Conservation (phyloP, 495 filamentous ascomycete genomes). For the Aspergillus bridgeri region DNA sequence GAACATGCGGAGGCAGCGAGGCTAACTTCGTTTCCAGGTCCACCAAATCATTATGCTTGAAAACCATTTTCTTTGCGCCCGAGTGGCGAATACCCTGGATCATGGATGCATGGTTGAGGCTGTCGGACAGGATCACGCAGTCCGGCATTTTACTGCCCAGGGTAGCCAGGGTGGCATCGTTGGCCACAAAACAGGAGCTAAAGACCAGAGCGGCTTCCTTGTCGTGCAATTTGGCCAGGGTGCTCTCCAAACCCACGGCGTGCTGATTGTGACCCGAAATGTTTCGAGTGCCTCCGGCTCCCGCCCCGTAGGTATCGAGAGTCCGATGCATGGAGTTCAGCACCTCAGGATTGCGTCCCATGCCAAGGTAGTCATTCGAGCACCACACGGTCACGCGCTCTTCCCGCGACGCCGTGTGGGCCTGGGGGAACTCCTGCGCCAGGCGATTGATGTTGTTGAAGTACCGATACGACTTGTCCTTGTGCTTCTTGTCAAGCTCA, state of each 20-base stretch:
- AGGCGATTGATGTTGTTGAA: slow-evolving; percentile 99
- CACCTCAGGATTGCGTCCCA: slow-evolving; percentile 88
- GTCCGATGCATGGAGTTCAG: slow-evolving; percentile 91
- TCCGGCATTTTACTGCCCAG: slow-evolving; percentile 93
- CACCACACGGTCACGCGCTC: slow-evolving; percentile 98
- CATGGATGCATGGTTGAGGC: slow-evolving; percentile 97
- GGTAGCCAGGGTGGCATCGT: slow-evolving; percentile 95
- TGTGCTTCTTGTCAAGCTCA: slow-evolving; percentile 97
- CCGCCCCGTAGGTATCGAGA: slow-evolving; percentile 90
- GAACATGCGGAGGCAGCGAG: slow-evolving; percentile 73
- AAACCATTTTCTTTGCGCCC: slow-evolving; percentile 92
- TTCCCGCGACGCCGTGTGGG: slow-evolving; percentile 80
- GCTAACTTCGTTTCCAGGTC: slow-evolving; percentile 91
- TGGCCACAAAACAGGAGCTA: slow-evolving; percentile 95
- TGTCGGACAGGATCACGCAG: slow-evolving; percentile 94
- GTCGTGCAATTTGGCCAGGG: slow-evolving; percentile 83
- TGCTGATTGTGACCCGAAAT: slow-evolving; percentile 98
- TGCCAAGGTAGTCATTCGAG: slow-evolving; percentile 97
- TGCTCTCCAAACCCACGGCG: slow-evolving; percentile 78
- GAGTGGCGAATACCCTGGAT: slow-evolving; percentile 99
- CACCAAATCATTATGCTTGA: slow-evolving; percentile 92
- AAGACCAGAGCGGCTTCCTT: slow-evolving; percentile 93
- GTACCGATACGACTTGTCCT: slow-evolving; percentile 99
- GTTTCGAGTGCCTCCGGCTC: slow-evolving; percentile 92
- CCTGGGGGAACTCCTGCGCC: slow-evolving; percentile 91